phyloP scores from a whole-genome alignment of 768 basidiomycete genomes.

The Pulveroboletus sp. region DNA sequence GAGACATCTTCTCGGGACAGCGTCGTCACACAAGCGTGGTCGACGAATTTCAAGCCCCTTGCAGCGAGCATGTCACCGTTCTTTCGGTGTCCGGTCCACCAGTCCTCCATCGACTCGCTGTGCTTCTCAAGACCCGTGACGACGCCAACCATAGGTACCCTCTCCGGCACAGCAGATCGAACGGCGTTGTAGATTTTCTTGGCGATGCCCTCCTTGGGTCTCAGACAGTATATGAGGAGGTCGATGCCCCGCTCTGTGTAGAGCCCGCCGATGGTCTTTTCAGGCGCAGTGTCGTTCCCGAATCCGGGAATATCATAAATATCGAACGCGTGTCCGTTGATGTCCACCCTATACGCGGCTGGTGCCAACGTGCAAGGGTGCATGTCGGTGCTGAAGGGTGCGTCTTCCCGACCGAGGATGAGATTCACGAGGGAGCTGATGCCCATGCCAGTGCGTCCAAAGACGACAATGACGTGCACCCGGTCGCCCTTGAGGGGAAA shows the following conservation, averaged over 20 bases:
- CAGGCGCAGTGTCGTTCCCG: constrained; percentile 17
- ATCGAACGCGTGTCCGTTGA: constrained; percentile 30
- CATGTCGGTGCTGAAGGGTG: constrained; percentile 32
- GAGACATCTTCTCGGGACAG: constrained; percentile 30
- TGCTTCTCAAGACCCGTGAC: constrained; percentile 38
- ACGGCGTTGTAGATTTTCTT: constrained; percentile 25
- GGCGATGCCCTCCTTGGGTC: constrained; percentile 29
- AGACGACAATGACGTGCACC: constrained; percentile 31
- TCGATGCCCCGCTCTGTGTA: constrained; percentile 30
- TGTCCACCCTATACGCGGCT: constrained; percentile 25
- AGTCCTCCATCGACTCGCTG: constrained; percentile 26
- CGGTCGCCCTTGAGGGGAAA: constrained; percentile 22
- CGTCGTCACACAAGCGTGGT: constrained; percentile 44
- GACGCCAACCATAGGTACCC: constrained; percentile 38
- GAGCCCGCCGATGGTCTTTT: constrained; percentile 27
- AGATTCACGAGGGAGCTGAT: constrained; percentile 32
- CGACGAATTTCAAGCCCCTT: constrained; percentile 35
- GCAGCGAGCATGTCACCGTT: constrained; percentile 35
- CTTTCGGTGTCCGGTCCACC: constrained; percentile 30
- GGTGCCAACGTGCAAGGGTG: constrained; percentile 27
- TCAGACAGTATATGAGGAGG: constrained; percentile 30
- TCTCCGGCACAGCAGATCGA: constrained; percentile 27
- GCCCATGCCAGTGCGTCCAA: constrained; percentile 33
- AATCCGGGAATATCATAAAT: constrained; percentile 32
- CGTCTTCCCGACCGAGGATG: constrained; percentile 32